Percentiles rank a stretch among this genome's conserved stretches.
These are phyloP conservation scores for Hamamelis virginiana DNA, from an alignment of 164 flowering plant species.

Conservation along the genomic window DNA sequence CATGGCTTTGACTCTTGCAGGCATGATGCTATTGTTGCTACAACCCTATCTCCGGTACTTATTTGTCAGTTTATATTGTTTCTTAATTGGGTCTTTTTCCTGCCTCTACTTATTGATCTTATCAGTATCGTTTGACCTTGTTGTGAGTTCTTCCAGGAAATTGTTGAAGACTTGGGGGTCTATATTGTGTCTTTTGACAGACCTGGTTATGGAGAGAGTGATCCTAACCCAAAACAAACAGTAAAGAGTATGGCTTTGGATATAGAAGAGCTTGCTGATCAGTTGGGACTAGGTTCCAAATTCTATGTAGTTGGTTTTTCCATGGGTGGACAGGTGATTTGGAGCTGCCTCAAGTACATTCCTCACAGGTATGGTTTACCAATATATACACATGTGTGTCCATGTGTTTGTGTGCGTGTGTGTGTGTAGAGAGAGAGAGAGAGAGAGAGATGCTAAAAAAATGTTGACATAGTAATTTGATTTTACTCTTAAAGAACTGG, in stretches of 20 bases:
- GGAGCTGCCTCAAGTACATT: constrained; percentile 72
- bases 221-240: constrained; percentile 56
- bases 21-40: constrained; percentile 28
- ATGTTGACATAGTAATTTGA: background rate
- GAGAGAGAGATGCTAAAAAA: background rate
- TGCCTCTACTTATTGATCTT: background rate
- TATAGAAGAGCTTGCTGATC: constrained; percentile 74
- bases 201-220: constrained; percentile 81
- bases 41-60: constrained; percentile 44
- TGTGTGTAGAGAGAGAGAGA: too few relatives aligned
- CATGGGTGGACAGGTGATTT: constrained; percentile 62
- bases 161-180: constrained; percentile 47
- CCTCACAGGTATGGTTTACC: constrained; percentile 59
- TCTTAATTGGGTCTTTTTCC: background rate
- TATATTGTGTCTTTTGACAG: constrained; percentile 65
- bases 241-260: constrained; percentile 57
- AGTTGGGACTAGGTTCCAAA: constrained; percentile 54
- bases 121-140: background rate
- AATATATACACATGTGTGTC: background rate
- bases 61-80: constrained; percentile 2
- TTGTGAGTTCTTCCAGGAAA: constrained; percentile 36
- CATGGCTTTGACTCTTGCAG: constrained; percentile 62
- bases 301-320: constrained; percentile 63
- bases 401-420: background rate
- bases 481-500: background rate